Conservation (phyloP, 148 eudicot genomes). For the Mesembryanthemum crystallinum region DNA sequence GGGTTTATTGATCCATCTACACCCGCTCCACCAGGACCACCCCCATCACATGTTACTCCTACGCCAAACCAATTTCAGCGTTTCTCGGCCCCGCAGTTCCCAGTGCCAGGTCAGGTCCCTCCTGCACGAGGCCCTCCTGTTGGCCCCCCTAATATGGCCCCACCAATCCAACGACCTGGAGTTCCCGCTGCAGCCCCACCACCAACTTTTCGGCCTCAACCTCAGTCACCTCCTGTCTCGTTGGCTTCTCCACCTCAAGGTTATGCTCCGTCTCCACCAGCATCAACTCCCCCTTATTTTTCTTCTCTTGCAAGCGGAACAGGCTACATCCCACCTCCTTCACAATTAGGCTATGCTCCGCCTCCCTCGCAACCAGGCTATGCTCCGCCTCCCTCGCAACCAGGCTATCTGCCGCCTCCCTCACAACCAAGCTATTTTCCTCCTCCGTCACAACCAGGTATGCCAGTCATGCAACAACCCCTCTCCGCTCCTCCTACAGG, state of each 20-base stretch:
- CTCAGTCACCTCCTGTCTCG: slow-evolving; percentile 35
- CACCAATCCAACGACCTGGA: slow-evolving; percentile 51
- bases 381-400: neutral
- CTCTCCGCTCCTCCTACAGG: slow-evolving; percentile 60
- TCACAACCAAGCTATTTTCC: slow-evolving; percentile 31
- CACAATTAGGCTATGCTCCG: neutral
- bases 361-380: slow-evolving; percentile 30
- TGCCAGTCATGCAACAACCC: slow-evolving; percentile 49
- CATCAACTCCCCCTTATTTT: slow-evolving; percentile 41
- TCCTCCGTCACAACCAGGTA: slow-evolving; percentile 15
- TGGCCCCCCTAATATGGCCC: slow-evolving; percentile 50
- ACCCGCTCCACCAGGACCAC: slow-evolving; percentile 37
- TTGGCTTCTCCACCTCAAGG: slow-evolving; percentile 42
- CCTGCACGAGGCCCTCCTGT: slow-evolving; percentile 36
- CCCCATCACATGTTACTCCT: slow-evolving; percentile 30
- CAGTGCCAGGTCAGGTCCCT: slow-evolving; percentile 45
- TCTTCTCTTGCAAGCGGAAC: too few relatives aligned
- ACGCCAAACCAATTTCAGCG: slow-evolving; percentile 43
- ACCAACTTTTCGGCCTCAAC: slow-evolving; percentile 36
- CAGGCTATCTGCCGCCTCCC: slow-evolving; percentile 3
- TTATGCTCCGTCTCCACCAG: slow-evolving; percentile 44
- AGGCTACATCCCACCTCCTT: slow-evolving; percentile 51
- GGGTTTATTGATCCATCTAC: slow-evolving; percentile 36
- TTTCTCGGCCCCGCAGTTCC: slow-evolving; percentile 53
- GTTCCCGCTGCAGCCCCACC: slow-evolving; percentile 45